These are phyloP conservation scores for Whalleya microplaca DNA, from an alignment of 2,329 filamentous ascomycete species.

Conservation along the genomic window DNA sequence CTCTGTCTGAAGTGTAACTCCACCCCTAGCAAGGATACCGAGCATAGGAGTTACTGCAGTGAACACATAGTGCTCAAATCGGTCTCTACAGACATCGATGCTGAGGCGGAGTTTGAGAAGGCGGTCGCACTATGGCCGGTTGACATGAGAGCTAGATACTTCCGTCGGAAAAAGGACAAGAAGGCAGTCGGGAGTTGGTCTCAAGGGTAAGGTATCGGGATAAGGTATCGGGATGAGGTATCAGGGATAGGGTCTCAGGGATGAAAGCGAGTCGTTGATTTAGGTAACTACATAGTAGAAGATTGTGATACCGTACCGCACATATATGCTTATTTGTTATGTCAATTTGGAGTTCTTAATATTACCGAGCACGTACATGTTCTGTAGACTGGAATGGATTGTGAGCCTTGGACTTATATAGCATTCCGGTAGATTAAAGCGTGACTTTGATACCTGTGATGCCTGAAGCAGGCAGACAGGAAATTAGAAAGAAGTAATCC, in stretches of 20 bases:
- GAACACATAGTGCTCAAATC: conserved; percentile 5
- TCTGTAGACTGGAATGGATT: too few species aligned
- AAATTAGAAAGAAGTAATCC: too few species aligned
- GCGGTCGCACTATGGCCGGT: conserved; percentile 2
- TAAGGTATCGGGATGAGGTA: too few species aligned
- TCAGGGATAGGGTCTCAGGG: background rate
- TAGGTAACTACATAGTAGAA: too few species aligned
- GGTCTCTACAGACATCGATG: background rate
- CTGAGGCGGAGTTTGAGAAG: conserved; percentile 2
- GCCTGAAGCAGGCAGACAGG: too few species aligned
- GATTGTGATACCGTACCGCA: too few species aligned
- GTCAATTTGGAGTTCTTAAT: too few species aligned
- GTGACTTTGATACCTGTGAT: too few species aligned
- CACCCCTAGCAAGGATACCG: background rate
- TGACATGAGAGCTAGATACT: conserved; percentile 2
- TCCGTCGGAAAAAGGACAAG: conserved; percentile 6
- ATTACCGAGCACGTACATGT: too few species aligned
- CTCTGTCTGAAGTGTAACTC: conserved; percentile 23
- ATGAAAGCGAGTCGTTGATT: background rate
- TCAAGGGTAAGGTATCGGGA: background rate
- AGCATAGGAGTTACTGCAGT: background rate
- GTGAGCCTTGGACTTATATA: too few species aligned
- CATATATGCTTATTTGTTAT: too few species aligned
- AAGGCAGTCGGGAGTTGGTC: background rate
- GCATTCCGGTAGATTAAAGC: too few species aligned